Evolutionary conservation across 306 rosid genomes (phyloP), one percentile per base, ranked within the genome.

Genomic region (Morella rubra): DNA sequence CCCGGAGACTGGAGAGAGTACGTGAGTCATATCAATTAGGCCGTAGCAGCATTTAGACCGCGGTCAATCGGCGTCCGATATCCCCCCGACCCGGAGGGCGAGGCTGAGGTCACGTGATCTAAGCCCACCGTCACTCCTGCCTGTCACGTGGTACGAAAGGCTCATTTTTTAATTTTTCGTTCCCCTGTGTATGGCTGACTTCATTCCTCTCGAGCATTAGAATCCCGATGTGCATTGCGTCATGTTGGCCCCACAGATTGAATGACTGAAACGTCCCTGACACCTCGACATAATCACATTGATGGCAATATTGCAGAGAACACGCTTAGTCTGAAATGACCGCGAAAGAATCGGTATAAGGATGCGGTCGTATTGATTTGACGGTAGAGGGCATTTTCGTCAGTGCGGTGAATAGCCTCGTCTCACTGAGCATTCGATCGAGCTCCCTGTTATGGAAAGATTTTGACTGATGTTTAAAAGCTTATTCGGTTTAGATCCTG

Each of bases 231-330:
- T 7, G 51, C 1, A 49, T 16, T 53, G 22, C 22, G n/a, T 53
- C 59, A 18, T 19, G 77, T 6, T 49, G 64, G 78, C 32, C 27
- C 40, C 75, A 55, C 80, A 69, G 79, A 78, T 68, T 51, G 40
- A 81, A 89, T 82, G 89, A 88, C 90, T 78, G 82, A 86, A 86
- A 82, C 76, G 58, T 75, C 89, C 84, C 87, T 72, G 84, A 82
- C 90, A 82, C n/a, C 65, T 9, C 3, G 7, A n/a, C 27, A 55
- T 3, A 27, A 4, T 64, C 59, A 54, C 84, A 69, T 32, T 79
- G 77, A 76, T 44, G 58, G 66, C 80, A 73, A 69, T 70, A 20
- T 49, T 1, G 14, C 69, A 71, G 56, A 61, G 71, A 79, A 72
- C 73, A 81, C 86, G 84, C 76, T 81, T 47, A 71, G 66, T 41